Evolutionary conservation across 768 basidiomycete species (phyloP).

Genomic region (Neoboletus brunneissimus): DNA sequence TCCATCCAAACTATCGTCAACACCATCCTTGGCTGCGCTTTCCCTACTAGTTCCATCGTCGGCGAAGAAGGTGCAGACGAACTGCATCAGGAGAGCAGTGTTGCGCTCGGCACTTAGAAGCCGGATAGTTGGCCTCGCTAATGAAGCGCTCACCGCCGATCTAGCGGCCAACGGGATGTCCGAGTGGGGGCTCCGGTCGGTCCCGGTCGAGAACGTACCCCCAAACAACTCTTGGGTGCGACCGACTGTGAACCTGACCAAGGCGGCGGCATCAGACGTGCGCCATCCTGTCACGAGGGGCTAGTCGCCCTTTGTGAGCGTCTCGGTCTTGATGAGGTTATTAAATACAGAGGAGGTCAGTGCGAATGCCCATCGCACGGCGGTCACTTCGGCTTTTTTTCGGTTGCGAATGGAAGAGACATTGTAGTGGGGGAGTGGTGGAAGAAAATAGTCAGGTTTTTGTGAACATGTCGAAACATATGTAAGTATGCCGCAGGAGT

Average conservation of each 20-base stretch:
- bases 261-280: conserved; percentile 76
- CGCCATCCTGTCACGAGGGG: conserved; percentile 45
- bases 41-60: conserved; percentile 85
- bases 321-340: conserved; percentile 80
- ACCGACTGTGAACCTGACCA: conserved; percentile 80
- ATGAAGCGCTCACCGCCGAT: conserved; percentile 64
- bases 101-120: conserved; percentile 48
- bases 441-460: background rate
- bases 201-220: conserved; percentile 45
- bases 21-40: conserved; percentile 70
- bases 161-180: conserved; percentile 53
- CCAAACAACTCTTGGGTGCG: conserved; percentile 68
- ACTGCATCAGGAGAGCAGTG: conserved; percentile 50
- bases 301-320: conserved; percentile 87
- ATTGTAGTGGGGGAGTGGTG: conserved; percentile 33
- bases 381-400: conserved; percentile 82
- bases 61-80: conserved; percentile 94
- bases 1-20: conserved; percentile 91
- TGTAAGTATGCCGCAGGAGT: no score
- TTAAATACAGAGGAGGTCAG: conserved; percentile 86
- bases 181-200: conserved; percentile 78
- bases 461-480: conserved; percentile 13
- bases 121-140: conserved; percentile 79
- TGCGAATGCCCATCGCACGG: conserved; percentile 82
- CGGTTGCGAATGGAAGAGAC: conserved; percentile 55